A percentile compares a stretch with the other conserved stretches of the same genome.
phyloP scores from a whole-genome alignment of 495 filamentous ascomycete species.

The Xeromyces bisporus region DNA sequence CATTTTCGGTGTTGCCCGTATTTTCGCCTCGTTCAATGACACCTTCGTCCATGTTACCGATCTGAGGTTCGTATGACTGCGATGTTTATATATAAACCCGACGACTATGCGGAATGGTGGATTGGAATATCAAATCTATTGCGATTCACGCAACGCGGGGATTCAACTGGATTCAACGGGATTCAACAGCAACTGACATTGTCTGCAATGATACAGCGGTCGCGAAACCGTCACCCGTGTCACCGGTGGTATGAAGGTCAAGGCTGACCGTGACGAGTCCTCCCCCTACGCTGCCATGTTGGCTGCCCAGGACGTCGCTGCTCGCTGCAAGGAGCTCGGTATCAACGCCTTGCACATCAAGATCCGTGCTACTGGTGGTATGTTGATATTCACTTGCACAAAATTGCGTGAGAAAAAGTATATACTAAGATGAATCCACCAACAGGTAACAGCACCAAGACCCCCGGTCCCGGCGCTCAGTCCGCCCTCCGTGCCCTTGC shows the following conservation, averaged over 20 bases:
- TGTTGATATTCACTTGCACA: constrained; percentile 8
- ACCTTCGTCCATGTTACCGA: constrained; percentile 99
- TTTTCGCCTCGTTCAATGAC: constrained; percentile 98
- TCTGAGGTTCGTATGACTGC: constrained; percentile 90
- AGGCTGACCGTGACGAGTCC: constrained; percentile 99
- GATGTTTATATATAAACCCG: too few species aligned
- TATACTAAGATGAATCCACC: constrained; percentile 1
- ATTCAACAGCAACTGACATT: constrained; percentile 42
- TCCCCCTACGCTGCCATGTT: constrained; percentile 99
- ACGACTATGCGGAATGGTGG: too few species aligned
- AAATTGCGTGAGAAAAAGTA: too few species aligned
- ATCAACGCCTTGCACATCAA: constrained; percentile 99
- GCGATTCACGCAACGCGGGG: too few species aligned
- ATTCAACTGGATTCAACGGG: neutral
- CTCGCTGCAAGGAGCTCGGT: constrained; percentile 97
- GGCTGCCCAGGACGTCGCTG: constrained; percentile 85
- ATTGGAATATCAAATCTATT: too few species aligned
- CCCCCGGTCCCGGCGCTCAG: constrained; percentile 94
- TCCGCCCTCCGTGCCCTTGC: constrained; percentile 96
- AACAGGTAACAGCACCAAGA: constrained; percentile 95
- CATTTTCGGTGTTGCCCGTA: constrained; percentile 96
- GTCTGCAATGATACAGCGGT: constrained; percentile 62
- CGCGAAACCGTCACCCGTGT: constrained; percentile 99
- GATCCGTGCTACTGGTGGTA: constrained; percentile 97
- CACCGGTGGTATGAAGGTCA: constrained; percentile 99